Evolutionary conservation across 164 flowering plant species (phyloP).

Genomic region (Akebia trifoliata): DNA sequence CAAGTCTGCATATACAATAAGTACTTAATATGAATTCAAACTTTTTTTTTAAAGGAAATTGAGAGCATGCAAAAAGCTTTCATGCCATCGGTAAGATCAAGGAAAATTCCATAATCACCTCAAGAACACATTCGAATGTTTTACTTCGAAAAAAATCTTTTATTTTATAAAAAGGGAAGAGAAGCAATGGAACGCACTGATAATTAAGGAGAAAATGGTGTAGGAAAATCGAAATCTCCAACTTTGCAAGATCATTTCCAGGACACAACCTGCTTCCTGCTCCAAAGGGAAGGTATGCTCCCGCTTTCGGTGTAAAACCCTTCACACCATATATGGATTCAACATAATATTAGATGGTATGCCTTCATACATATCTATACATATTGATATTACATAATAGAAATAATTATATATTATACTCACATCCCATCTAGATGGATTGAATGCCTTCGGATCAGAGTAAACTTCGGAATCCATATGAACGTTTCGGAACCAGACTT

Average conservation of each 20-base stretch:
- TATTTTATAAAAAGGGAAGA: background rate
- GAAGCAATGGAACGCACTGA: conserved; percentile 33
- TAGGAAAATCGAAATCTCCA: conserved; percentile 71
- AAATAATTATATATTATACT: conserved; percentile 18
- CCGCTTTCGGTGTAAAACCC: conserved; percentile 56
- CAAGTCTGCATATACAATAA: conserved; percentile 42
- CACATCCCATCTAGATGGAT: conserved; percentile 96
- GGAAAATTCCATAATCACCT: too few relatives aligned
- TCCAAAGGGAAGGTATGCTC: conserved; percentile 76
- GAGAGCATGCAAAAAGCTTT: too few relatives aligned
- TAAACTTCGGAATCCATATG: conserved; percentile 68
- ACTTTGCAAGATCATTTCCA: conserved; percentile 90
- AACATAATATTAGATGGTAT: background rate
- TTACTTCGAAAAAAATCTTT: background rate
- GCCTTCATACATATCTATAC: background rate
- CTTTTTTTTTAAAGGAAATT: too few relatives aligned
- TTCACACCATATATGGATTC: conserved; percentile 16
- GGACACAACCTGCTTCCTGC: conserved; percentile 80
- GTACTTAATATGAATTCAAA: too few relatives aligned
- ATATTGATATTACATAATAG: background rate
- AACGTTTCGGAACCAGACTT: conserved; percentile 74
- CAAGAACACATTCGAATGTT: too few relatives aligned
- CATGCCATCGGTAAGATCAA: too few relatives aligned
- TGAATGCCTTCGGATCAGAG: conserved; percentile 54
- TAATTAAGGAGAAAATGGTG: conserved; percentile 63